Evolutionary conservation across 148 eudicot species (phyloP).

Genomic region (Fallopia convolvulus): DNA sequence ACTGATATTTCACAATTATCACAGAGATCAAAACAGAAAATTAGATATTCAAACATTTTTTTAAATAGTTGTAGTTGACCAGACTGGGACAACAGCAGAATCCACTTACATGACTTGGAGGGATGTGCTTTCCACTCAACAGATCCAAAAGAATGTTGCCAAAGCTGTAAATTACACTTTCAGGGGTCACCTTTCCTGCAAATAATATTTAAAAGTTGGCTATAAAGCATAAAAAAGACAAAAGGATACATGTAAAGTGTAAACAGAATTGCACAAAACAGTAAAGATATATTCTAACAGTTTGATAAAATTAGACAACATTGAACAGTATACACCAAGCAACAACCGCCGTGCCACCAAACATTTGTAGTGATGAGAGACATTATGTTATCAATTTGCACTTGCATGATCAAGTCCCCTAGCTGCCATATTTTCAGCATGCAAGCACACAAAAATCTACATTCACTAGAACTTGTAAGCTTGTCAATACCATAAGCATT

Average conservation of each 20-base stretch:
- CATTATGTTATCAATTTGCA: background rate
- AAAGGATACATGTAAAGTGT: background rate
- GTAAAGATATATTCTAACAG: background rate
- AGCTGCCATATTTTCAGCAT: background rate
- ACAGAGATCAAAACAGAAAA: background rate
- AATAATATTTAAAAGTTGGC: background rate
- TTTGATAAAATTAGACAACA: background rate
- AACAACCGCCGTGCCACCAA: background rate
- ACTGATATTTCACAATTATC: background rate
- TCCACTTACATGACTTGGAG: conserved; percentile 13
- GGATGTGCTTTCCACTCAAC: conserved; percentile 15
- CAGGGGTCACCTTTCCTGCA: conserved; percentile 15
- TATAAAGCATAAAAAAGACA: background rate
- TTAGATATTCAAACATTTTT: background rate
- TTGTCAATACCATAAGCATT: background rate
- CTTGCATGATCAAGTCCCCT: background rate
- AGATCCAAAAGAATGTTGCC: conserved; percentile 15
- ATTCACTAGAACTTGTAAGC: background rate
- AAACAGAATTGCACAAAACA: background rate
- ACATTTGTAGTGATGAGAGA: background rate
- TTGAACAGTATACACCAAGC: background rate
- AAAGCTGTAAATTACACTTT: conserved; percentile 13
- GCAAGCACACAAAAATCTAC: background rate
- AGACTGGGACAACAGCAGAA: background rate
- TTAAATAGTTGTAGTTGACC: background rate